These are phyloP conservation scores for Chaetothyriales sp. DNA, from an alignment of 2,329 filamentous ascomycete genomes.

Conservation along the genomic window DNA sequence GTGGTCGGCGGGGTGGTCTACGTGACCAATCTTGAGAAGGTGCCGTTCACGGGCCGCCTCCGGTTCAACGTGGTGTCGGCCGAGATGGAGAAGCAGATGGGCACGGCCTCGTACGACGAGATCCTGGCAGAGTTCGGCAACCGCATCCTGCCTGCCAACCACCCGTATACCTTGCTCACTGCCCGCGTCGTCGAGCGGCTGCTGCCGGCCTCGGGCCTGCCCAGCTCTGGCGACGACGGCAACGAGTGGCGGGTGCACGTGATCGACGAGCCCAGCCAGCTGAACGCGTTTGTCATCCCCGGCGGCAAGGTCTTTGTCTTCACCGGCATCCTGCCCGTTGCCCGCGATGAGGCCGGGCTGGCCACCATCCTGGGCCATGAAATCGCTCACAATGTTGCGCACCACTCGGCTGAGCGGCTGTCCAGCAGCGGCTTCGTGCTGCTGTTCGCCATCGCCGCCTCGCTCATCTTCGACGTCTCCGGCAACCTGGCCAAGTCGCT, in stretches of 20 bases:
- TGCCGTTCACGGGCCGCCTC: constrained; percentile 37
- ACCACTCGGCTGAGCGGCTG: constrained; percentile 41
- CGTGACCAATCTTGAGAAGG: constrained; percentile 40
- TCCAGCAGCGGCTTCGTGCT: constrained; percentile 25
- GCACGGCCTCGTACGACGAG: constrained; percentile 32
- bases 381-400: constrained; percentile 48
- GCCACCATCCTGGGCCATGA: constrained; percentile 49
- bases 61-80: constrained; percentile 43
- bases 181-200: constrained; percentile 38
- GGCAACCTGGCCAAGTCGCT: constrained; percentile 26
- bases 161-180: constrained; percentile 35
- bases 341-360: constrained; percentile 40
- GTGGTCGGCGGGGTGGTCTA: constrained; percentile 32
- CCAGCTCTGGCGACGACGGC: constrained; percentile 9
- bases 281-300: constrained; percentile 49
- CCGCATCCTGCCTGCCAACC: constrained; percentile 34
- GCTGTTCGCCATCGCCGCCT: constrained; percentile 20
- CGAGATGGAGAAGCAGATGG: constrained; percentile 28
- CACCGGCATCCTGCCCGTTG: constrained; percentile 44
- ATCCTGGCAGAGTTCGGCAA: constrained; percentile 32
- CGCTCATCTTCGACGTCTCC: constrained; percentile 27
- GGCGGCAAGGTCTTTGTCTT: constrained; percentile 52
- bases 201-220: constrained; percentile 35
- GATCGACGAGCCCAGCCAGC: constrained; percentile 34
- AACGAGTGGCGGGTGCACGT: constrained; percentile 44